These are phyloP conservation scores for Tetradesmus lagerheimii DNA, from an alignment of 139 green algal genomes.

Conservation along the genomic window DNA sequence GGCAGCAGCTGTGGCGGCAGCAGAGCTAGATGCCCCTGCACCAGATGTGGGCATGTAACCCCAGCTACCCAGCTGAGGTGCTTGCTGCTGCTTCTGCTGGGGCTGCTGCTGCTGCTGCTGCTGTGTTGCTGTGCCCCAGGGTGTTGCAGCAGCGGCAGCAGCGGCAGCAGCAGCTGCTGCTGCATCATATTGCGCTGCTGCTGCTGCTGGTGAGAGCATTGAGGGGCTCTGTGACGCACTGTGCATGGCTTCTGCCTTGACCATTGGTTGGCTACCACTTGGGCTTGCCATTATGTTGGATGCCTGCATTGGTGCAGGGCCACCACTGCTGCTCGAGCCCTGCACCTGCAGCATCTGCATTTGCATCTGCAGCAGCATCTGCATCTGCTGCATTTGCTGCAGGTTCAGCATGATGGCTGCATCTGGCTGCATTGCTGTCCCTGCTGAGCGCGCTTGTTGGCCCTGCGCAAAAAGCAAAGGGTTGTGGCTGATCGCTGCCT, in stretches of 20 bases:
- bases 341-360: conserved; percentile 9
- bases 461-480: not conserved
- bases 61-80: not conserved
- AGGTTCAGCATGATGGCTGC: not conserved
- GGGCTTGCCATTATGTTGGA: not conserved
- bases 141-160: not conserved
- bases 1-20: not conserved
- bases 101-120: not conserved
- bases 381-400: not conserved
- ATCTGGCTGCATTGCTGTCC: not conserved
- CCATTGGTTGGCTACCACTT: not conserved
- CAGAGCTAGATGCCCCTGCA: not conserved
- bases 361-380: not conserved
- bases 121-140: not conserved
- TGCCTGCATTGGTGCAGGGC: not conserved
- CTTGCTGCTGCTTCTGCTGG: not conserved
- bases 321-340: not conserved
- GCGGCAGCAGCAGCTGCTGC: not conserved
- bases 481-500: not conserved
- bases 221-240: not conserved
- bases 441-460: not conserved
- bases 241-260: not conserved
- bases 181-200: not conserved
- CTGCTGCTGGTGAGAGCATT: not conserved
- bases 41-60: not conserved